phyloP scores from a whole-genome alignment of 2,329 filamentous ascomycete genomes.

The Trichocomaceae sp. region DNA sequence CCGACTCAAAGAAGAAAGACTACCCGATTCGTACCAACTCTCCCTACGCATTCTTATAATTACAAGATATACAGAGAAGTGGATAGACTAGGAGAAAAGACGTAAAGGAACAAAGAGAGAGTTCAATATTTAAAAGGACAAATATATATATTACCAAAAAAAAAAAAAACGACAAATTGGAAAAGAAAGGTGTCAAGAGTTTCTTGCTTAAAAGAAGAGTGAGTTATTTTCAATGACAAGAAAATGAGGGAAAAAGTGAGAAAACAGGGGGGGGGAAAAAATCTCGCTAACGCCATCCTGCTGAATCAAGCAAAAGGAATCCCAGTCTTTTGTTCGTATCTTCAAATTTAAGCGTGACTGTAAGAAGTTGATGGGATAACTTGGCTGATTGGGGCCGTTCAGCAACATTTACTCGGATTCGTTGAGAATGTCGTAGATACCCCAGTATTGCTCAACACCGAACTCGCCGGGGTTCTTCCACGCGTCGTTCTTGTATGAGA shows the following conservation, averaged over 20 bases:
- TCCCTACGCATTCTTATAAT: conserved; percentile 3
- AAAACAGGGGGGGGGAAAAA: not conserved
- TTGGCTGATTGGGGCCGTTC: not conserved
- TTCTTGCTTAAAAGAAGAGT: conserved; percentile 1
- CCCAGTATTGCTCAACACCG: conserved; percentile 75
- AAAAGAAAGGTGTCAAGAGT: not conserved
- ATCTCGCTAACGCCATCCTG: conserved; percentile 3
- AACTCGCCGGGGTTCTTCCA: conserved; percentile 72
- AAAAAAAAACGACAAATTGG: not conserved
- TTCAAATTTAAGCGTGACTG: not conserved
- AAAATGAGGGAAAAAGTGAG: not conserved
- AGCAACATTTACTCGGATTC: not conserved
- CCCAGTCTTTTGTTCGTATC: not conserved
- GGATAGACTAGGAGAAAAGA: not conserved
- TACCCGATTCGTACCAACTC: not conserved
- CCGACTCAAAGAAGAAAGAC: not conserved
- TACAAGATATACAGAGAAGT: conserved; percentile 4
- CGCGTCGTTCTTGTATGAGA: conserved; percentile 69
- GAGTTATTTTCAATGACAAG: conserved; percentile 12
- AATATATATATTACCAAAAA: conserved; percentile 10
- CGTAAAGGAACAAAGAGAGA: not conserved
- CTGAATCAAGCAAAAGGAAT: conserved; percentile 5
- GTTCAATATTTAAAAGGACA: not conserved
- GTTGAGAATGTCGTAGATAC: conserved; percentile 28
- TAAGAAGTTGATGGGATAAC: not conserved